phyloP scores from a whole-genome alignment of 2,329 filamentous ascomycete genomes.

The Talaromyces sp. region DNA sequence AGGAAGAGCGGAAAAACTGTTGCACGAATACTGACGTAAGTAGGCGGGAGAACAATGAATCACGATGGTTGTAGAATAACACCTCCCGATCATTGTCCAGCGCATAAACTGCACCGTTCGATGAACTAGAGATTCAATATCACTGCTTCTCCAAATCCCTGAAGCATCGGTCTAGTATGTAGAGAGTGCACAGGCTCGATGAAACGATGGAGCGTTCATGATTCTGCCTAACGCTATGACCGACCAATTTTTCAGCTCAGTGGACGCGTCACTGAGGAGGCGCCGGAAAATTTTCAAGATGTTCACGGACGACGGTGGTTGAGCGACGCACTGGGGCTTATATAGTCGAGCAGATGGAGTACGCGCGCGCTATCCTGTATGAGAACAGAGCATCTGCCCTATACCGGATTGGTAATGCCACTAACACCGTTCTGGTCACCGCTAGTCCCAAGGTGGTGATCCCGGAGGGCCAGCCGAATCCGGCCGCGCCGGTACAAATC shows the following conservation, averaged over 20 bases:
- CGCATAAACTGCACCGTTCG: too few species aligned
- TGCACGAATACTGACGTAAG: too few species aligned
- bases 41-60: too few species aligned
- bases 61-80: too few species aligned
- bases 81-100: too few species aligned
- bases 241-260: neutral
- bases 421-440: neutral
- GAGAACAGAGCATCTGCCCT: neutral
- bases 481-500: conserved; percentile 7
- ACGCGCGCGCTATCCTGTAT: neutral
- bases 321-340: neutral
- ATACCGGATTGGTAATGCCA: neutral
- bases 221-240: neutral
- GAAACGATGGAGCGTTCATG: neutral
- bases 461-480: conserved; percentile 2
- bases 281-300: neutral
- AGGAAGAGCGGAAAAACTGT: too few species aligned
- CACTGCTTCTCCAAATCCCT: neutral
- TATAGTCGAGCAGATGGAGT: neutral
- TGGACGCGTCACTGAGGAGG: neutral
- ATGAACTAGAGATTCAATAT: neutral
- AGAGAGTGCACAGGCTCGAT: neutral
- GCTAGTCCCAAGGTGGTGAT: neutral
- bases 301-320: neutral
- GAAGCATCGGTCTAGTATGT: neutral